Evolutionary conservation across 306 rosid genomes (phyloP).

Genomic region (Inga leiocalycina): DNA sequence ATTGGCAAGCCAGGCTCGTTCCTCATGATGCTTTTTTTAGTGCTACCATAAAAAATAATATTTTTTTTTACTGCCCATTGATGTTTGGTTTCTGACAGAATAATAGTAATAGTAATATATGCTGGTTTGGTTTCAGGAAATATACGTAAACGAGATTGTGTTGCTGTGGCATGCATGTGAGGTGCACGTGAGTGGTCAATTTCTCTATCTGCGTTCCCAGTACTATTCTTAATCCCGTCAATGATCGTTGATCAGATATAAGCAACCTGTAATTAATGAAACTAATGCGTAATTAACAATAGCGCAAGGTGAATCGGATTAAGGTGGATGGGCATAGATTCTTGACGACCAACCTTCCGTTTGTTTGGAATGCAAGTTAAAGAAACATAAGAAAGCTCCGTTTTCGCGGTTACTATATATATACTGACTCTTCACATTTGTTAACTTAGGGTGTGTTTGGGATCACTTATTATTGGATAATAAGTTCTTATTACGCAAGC

Average conservation of each 20-base stretch:
- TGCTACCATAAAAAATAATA: not conserved
- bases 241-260: not conserved
- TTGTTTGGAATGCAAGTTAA: conserved; percentile 1
- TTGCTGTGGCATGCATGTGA: conserved; percentile 26
- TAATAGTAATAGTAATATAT: conserved; percentile 7
- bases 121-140: not conserved
- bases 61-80: not conserved
- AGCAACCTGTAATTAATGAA: not conserved
- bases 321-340: not conserved
- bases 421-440: not conserved
- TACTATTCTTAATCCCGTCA: not conserved
- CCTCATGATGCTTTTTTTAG: not conserved
- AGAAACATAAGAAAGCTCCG: not conserved
- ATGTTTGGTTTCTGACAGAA: conserved; percentile 19
- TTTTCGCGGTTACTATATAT: not conserved
- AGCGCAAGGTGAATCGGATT: not conserved
- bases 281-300: not conserved
- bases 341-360: not conserved
- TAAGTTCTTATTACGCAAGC: no score
- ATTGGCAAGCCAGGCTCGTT: conserved; percentile 7
- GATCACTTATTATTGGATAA: no score
- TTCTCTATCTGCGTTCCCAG: not conserved
- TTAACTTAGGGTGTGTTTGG: no score
- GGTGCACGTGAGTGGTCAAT: conserved; percentile 40
- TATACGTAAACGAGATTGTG: not conserved